Percentiles rank a stretch among this genome's conserved stretches.
Evolutionary conservation across 257 asterid species (phyloP).

Genomic region (Nemophila menziesii): DNA sequence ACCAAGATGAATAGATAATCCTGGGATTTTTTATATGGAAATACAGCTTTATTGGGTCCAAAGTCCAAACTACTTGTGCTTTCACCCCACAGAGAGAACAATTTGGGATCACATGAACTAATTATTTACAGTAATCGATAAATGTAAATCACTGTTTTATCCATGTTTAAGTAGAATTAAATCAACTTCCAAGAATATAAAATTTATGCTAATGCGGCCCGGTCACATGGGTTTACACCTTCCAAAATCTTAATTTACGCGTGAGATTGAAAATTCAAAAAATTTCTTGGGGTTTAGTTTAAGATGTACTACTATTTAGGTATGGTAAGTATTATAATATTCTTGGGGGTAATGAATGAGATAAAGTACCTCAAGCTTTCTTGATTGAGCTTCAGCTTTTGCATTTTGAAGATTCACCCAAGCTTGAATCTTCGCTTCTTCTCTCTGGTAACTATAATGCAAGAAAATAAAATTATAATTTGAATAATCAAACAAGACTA

Average conservation of each 20-base stretch:
- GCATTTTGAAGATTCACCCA: conserved; percentile 96
- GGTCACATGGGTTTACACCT: conserved; percentile 37
- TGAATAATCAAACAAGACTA: too few relatives aligned
- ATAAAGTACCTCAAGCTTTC: conserved; percentile 81
- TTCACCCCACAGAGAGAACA: not conserved
- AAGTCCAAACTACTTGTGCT: not conserved
- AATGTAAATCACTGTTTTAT: conserved; percentile 6
- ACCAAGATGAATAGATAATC: too few relatives aligned
- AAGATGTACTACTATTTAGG: not conserved
- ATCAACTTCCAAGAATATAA: conserved; percentile 2
- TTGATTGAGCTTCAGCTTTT: conserved; percentile 95
- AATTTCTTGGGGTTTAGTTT: too few relatives aligned
- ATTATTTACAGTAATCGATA: not conserved
- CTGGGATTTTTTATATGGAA: too few relatives aligned
- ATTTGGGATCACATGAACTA: not conserved
- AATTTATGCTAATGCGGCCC: conserved; percentile 2
- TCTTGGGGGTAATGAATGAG: not conserved
- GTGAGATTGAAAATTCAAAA: not conserved
- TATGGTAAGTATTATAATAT: too few relatives aligned
- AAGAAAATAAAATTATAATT: not conserved
- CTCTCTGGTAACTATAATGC: conserved; percentile 73
- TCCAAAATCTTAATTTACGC: conserved; percentile 13
- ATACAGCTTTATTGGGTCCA: not conserved
- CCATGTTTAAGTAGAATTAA: not conserved
- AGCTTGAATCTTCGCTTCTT: conserved; percentile 93